A percentile compares a stretch with the other conserved stretches of the same genome.
phyloP scores from a whole-genome alignment of 495 filamentous ascomycete species.

The Podospora comata region DNA sequence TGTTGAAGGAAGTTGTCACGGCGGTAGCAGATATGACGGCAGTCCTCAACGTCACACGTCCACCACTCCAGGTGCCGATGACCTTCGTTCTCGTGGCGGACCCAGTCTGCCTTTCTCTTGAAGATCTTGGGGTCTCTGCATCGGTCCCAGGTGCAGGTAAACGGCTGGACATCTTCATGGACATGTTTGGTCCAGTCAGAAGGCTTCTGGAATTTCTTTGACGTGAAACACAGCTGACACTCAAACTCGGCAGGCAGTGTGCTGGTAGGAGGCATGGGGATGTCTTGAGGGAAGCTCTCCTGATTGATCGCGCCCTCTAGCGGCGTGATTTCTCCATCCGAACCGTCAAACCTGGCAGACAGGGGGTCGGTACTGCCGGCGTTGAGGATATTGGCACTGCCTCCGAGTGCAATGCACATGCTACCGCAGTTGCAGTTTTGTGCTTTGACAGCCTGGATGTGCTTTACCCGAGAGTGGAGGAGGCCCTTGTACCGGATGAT shows the following conservation, averaged over 20 bases:
- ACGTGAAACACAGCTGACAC: slow-evolving; percentile 84
- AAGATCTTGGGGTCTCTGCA: slow-evolving; percentile 91
- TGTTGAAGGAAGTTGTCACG: slow-evolving; percentile 97
- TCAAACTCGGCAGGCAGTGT: slow-evolving; percentile 87
- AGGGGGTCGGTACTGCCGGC: slow-evolving; percentile 39
- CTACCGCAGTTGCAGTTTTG: slow-evolving; percentile 56
- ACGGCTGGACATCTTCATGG: slow-evolving; percentile 92
- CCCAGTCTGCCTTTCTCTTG: slow-evolving; percentile 97
- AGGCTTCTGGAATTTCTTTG: slow-evolving; percentile 88
- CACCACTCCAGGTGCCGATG: slow-evolving; percentile 93
- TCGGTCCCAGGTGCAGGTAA: slow-evolving; percentile 85
- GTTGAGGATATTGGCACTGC: slow-evolving; percentile 46
- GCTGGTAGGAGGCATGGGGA: slow-evolving; percentile 76
- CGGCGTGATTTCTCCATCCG: slow-evolving; percentile 61
- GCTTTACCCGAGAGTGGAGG: slow-evolving; percentile 68
- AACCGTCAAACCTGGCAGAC: slow-evolving; percentile 49
- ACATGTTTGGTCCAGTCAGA: slow-evolving; percentile 99
- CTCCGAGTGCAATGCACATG: slow-evolving; percentile 65
- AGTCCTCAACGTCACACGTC: slow-evolving; percentile 78
- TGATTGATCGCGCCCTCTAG: slow-evolving; percentile 65
- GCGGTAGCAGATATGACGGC: slow-evolving; percentile 79
- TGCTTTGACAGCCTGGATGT: slow-evolving; percentile 54
- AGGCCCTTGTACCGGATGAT: slow-evolving; percentile 74
- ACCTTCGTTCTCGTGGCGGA: slow-evolving; percentile 90
- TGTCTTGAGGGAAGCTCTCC: slow-evolving; percentile 69